These are phyloP conservation scores for Rhodotorula kratochvilovae DNA, from an alignment of 768 basidiomycete species.

Conservation along the genomic window DNA sequence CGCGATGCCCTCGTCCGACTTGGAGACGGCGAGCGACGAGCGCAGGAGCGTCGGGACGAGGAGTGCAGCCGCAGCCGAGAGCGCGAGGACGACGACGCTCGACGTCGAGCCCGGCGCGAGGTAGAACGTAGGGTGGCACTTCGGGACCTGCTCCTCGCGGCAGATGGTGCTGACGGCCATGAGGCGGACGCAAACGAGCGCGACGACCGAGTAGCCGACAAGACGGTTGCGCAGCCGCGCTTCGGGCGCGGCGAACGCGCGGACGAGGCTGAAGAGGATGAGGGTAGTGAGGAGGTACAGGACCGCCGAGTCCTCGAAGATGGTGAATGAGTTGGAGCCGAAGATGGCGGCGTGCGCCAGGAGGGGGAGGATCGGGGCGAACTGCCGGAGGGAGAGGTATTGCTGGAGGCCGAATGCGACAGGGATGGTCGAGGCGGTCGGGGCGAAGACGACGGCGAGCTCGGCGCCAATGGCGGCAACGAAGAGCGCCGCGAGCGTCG, in stretches of 20 bases:
- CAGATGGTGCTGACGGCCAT: slow-evolving; percentile 80
- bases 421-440: neutral
- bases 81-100: slow-evolving; percentile 57
- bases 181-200: slow-evolving; percentile 65
- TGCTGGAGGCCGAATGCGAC: neutral
- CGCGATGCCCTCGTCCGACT: slow-evolving; percentile 71
- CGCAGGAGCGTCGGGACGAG: slow-evolving; percentile 59
- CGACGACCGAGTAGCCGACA: slow-evolving; percentile 63
- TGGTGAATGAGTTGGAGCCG: slow-evolving; percentile 90
- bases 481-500: neutral
- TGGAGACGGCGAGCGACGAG: slow-evolving; percentile 60
- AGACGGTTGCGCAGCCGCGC: slow-evolving; percentile 68
- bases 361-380: slow-evolving; percentile 52
- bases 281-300: slow-evolving; percentile 63
- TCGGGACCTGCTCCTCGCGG: slow-evolving; percentile 87
- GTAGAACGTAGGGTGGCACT: slow-evolving; percentile 85
- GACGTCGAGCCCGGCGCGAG: slow-evolving; percentile 47
- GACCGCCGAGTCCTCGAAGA: slow-evolving; percentile 88
- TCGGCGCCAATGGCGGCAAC: slow-evolving; percentile 20
- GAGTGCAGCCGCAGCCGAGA: slow-evolving; percentile 59
- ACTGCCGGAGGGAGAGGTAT: neutral
- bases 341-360: slow-evolving; percentile 68
- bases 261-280: slow-evolving; percentile 60
- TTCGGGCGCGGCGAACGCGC: slow-evolving; percentile 65
- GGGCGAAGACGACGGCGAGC: slow-evolving; percentile 17